These are phyloP conservation scores for Cornus kousa DNA, from an alignment of 148 eudicot genomes.

Conservation along the genomic window DNA sequence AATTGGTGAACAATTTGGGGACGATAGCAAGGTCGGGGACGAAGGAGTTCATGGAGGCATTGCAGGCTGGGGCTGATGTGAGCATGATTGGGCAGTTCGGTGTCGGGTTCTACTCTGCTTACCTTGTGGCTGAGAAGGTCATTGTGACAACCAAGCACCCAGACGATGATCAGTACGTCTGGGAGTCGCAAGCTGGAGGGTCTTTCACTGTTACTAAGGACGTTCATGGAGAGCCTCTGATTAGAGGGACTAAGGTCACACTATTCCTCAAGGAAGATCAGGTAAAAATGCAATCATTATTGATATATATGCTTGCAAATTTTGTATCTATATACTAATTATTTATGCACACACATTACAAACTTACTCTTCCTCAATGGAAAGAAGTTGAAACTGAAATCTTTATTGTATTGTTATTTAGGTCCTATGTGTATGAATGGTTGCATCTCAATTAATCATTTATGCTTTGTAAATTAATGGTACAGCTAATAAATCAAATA, in stretches of 20 bases:
- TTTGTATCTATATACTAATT: too few species aligned
- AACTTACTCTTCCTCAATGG: background rate
- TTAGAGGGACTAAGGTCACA: slow-evolving; percentile 13
- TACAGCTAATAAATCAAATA: too few species aligned
- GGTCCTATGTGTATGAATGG: too few species aligned
- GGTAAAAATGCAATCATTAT: background rate
- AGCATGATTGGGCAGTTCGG: slow-evolving; percentile 22
- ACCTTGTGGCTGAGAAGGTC: slow-evolving; percentile 21
- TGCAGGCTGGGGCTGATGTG: slow-evolving; percentile 22
- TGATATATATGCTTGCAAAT: too few species aligned
- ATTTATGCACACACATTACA: background rate
- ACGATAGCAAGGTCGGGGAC: slow-evolving; percentile 15
- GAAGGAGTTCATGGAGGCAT: slow-evolving; percentile 22
- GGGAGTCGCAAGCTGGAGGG: slow-evolving; percentile 14
- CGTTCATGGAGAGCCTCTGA: slow-evolving; percentile 13
- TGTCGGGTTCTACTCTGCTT: slow-evolving; percentile 11
- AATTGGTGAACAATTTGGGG: slow-evolving; percentile 19
- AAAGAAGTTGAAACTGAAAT: background rate
- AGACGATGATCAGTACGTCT: slow-evolving; percentile 11
- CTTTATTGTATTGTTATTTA: too few species aligned
- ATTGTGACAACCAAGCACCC: slow-evolving; percentile 14
- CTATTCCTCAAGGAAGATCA: slow-evolving; percentile 20
- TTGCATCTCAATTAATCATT: too few species aligned
- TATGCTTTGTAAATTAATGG: too few species aligned
- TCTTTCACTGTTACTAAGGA: slow-evolving; percentile 2